These are phyloP conservation scores for Amanita brunnescens DNA, from an alignment of 768 basidiomycete species.

Conservation along the genomic window DNA sequence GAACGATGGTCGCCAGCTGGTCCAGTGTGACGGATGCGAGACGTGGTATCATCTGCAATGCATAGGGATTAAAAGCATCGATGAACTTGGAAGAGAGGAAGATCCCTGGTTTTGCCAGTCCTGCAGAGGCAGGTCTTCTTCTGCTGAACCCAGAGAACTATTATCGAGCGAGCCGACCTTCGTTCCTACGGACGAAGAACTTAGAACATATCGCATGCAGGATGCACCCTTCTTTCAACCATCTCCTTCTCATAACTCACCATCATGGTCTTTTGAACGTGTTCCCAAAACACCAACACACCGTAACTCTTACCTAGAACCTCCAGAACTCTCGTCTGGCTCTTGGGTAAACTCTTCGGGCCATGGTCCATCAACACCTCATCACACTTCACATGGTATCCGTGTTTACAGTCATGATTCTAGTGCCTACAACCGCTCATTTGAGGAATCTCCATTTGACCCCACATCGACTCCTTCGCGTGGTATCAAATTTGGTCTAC, in stretches of 20 bases:
- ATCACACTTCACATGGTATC: conserved; percentile 26
- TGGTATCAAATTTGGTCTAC: conserved; percentile 51
- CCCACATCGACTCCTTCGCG: conserved; percentile 78
- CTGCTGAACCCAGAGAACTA: conserved; percentile 21
- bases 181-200: conserved; percentile 53
- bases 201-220: conserved; percentile 28
- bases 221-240: conserved; percentile 57
- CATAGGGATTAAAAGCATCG: conserved; percentile 57
- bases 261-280: conserved; percentile 38
- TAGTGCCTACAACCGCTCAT: conserved; percentile 19
- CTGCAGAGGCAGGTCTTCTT: conserved; percentile 40
- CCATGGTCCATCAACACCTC: conserved; percentile 49
- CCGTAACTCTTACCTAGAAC: conserved; percentile 26
- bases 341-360: conserved; percentile 44
- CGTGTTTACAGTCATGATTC: conserved; percentile 29
- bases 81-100: conserved; percentile 65
- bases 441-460: conserved; percentile 60
- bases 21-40: conserved; percentile 75
- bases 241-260: conserved; percentile 43
- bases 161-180: conserved; percentile 56
- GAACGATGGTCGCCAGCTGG: conserved; percentile 67
- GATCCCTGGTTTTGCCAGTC: conserved; percentile 71
- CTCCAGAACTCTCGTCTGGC: conserved; percentile 22
- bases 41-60: conserved; percentile 80
- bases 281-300: conserved; percentile 46